Evolutionary conservation across 306 rosid species (phyloP).

Genomic region (Pterocarpus santalinus): DNA sequence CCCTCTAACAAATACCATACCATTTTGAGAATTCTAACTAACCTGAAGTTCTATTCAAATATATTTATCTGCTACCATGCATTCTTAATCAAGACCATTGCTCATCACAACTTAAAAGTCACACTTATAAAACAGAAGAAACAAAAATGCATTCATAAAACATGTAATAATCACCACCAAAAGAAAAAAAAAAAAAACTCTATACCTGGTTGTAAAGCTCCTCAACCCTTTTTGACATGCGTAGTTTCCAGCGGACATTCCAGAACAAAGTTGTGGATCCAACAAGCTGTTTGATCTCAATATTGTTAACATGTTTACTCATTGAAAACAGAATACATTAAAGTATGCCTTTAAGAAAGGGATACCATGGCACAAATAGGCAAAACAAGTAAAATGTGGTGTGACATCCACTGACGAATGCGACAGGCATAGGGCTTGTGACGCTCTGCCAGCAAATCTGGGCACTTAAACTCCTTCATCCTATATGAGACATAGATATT

Average conservation of each 20-base stretch:
- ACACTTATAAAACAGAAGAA: constrained; percentile 1
- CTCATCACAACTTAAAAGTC: constrained; percentile 1
- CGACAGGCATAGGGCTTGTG: constrained; percentile 76
- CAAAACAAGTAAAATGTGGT: constrained; percentile 58
- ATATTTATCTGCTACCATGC: not conserved
- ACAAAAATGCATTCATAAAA: not conserved
- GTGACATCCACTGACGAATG: constrained; percentile 69
- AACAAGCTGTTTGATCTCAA: constrained; percentile 71
- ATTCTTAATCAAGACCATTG: constrained; percentile 24
- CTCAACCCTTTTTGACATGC: constrained; percentile 69
- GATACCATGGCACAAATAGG: constrained; percentile 75
- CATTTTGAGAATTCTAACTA: constrained; percentile 18
- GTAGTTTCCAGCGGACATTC: constrained; percentile 56
- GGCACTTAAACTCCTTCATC: constrained; percentile 85
- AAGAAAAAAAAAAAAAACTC: not conserved
- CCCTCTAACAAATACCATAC: constrained; percentile 24
- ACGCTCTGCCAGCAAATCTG: constrained; percentile 66
- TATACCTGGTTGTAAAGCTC: constrained; percentile 83
- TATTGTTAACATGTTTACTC: constrained; percentile 55
- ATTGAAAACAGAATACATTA: constrained; percentile 48
- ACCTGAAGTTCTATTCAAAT: constrained; percentile 26
- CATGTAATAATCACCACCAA: not conserved
- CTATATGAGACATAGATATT: constrained; percentile 51
- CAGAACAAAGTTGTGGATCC: constrained; percentile 62
- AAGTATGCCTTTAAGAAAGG: constrained; percentile 51